Base-by-base conservation (phyloP, 78 protist species). In the Tieghemostelium lacteum region DNA sequence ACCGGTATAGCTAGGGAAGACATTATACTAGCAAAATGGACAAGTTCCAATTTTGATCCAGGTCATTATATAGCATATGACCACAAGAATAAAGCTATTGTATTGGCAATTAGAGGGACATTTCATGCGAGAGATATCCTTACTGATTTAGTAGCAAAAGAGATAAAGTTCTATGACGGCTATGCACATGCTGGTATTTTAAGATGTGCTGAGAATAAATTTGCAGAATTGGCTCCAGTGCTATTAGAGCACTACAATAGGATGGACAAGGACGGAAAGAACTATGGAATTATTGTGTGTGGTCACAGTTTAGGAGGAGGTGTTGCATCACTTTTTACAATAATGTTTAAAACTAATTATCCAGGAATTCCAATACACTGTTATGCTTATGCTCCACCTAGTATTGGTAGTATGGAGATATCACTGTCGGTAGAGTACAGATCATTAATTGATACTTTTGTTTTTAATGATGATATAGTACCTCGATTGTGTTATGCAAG, bases 281-380 rank as follows among this genome's bases (percentile, higher is more conserved):
- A 54, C 17, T 88, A 88, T 62, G 34, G 34, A 28, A 17, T 88
- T 2, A 33, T 88, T 50, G 72, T 75, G 12, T 66, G 57, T 6
- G 93, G 93, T 29, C 93, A 88, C 62, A 75, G 87, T 40, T 75
- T 88, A 2, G 93, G 93, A 22, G 93, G 78, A 0, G 93, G 93
- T 19, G 77, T 75, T 0, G 93, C 87, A 2, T 65, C 78, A 0
- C 22, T 88, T 3, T 88, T 88, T 36, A 52, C 93, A 16, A 58
- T 88, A 2, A 29, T 88, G 0, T 88, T 75, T 20, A 73, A 73
- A 39, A 57, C 26, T 12, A 33, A 31, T 0, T 65, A 61, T 57
- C 93, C 86, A n/a, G 78, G 69, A 1, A 39, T 77, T 2, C 93
- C 93, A 26, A 71, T 88, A 3, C 93, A 88, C n/a, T 88, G 93